Base-by-base conservation (phyloP, 345 rosid genomes). In the Salix purpurea region DNA sequence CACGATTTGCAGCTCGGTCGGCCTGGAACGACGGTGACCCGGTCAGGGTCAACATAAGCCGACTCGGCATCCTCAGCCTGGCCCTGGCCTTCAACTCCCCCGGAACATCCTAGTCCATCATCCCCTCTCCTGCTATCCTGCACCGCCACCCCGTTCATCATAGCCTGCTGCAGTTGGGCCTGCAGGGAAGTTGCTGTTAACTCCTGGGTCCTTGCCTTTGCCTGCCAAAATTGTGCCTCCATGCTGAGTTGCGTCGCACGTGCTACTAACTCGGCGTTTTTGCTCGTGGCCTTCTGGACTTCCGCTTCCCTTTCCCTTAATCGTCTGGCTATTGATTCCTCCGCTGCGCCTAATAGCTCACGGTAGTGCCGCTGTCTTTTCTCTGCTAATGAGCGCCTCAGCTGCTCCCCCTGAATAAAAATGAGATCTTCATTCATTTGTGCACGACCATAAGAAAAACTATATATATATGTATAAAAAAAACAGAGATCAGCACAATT, bases 21-120 rank as follows among this genome's bases (percentile, higher is more conserved):
- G 10, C 62, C 87, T 9, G 77, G 62, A 58, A 72, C 40, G 34
- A 70, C 46, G 28, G 73, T 83, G 7, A 83, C 82, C 54, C 97
- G 67, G 62, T 90, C 97, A 0, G 97, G 97, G 83, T 93, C 97
- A 6, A 89, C 85, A 76, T 90, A 90, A 1, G 90, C 94, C 4
- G 99, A 95, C 79, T 91, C 99, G 6, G 98, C 98, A 77, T 95
- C 98, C 78, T 90, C 97, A 68, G 87, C 92, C 46, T 86, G 84
- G 46, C 86, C 89, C 46, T 86, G 84, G 52, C 80, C 84, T 24
- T 78, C 81, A 21, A 70, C 81, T 24, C 86, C 88, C 15, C 79
- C 88, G 0, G 79, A 84, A 11, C 86, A 50, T 30, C 76, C 75
- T 58, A 34, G 68, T 58, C 75, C 80, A 0, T 82, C 86, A 11